Evolutionary conservation across 805 yeast species (phyloP).

Genomic region (Cyberlindnera mrakii): DNA sequence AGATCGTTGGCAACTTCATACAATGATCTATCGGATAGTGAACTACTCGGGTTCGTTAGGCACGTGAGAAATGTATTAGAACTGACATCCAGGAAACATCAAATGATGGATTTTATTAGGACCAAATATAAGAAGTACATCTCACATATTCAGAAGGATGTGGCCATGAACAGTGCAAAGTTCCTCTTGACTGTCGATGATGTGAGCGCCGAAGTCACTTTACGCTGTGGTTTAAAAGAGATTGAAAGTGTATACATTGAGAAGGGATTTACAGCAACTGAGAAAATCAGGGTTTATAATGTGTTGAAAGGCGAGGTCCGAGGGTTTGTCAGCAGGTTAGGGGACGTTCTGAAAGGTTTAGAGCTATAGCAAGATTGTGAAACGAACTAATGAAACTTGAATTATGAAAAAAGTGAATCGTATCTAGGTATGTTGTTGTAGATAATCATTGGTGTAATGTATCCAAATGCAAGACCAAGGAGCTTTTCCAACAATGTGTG

Average conservation of each 20-base stretch:
- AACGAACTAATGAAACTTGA: conserved; percentile 4
- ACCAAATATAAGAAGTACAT: conserved; percentile 4
- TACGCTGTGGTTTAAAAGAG: conserved; percentile 11
- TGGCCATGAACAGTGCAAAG: conserved; percentile 13
- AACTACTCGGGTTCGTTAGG: conserved; percentile 10
- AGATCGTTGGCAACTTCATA: conserved; percentile 11
- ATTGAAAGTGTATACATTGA: conserved; percentile 14
- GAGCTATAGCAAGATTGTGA: neutral
- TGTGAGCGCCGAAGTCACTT: conserved; percentile 4
- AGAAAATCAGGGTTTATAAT: conserved; percentile 14
- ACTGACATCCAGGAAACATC: conserved; percentile 17
- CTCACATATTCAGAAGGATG: conserved; percentile 16
- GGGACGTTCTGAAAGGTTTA: conserved; percentile 15
- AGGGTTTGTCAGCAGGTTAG: conserved; percentile 10
- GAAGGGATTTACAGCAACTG: conserved; percentile 17
- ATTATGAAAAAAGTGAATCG: neutral
- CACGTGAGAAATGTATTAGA: conserved; percentile 11
- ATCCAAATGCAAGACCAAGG: conserved; percentile 63
- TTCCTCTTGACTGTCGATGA: conserved; percentile 12
- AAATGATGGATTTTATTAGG: conserved; percentile 12
- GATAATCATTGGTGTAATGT: conserved; percentile 40
- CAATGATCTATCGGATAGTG: conserved; percentile 13
- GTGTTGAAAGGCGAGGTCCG: conserved; percentile 17
- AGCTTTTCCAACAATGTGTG: conserved; percentile 75
- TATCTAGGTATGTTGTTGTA: conserved; percentile 27